These are phyloP conservation scores for Penicillium paradoxum DNA, from an alignment of 495 filamentous ascomycete genomes.

Conservation along the genomic window DNA sequence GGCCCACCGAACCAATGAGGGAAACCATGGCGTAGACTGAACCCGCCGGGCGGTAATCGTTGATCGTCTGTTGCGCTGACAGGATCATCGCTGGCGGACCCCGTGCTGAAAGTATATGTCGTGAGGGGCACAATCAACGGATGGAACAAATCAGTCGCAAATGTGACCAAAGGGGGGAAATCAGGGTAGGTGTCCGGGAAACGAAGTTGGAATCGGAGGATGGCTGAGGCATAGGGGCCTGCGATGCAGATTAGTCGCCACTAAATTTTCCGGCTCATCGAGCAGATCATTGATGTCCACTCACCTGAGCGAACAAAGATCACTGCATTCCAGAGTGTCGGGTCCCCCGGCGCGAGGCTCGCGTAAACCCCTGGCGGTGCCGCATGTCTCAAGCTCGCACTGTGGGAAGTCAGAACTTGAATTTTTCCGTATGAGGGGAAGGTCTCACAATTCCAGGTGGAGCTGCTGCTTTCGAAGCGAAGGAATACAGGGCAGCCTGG, in stretches of 20 bases:
- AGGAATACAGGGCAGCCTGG: constrained; percentile 38
- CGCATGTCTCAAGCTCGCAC: constrained; percentile 73
- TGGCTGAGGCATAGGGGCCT: constrained; percentile 85
- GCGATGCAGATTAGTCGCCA: neutral
- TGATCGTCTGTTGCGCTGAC: constrained; percentile 78
- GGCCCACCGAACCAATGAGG: constrained; percentile 73
- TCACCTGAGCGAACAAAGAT: constrained; percentile 84
- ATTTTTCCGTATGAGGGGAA: neutral
- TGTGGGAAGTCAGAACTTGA: constrained; percentile 28
- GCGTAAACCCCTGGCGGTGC: constrained; percentile 83
- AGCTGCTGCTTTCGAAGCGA: constrained; percentile 61
- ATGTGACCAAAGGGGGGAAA: constrained; percentile 76
- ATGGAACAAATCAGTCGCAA: constrained; percentile 89
- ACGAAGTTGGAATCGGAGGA: constrained; percentile 83
- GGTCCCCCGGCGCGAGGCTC: constrained; percentile 74
- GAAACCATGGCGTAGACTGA: constrained; percentile 84
- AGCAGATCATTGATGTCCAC: constrained; percentile 5
- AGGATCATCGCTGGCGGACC: constrained; percentile 60
- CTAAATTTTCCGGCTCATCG: neutral
- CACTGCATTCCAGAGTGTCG: constrained; percentile 79
- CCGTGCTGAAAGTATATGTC: constrained; percentile 82
- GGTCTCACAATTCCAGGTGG: constrained; percentile 68
- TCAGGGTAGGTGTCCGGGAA: constrained; percentile 79
- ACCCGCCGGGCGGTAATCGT: constrained; percentile 77
- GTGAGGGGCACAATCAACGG: constrained; percentile 86